phyloP scores from a whole-genome alignment of 352 stramenopile genomes.

The Globisporangium paroecandrum region DNA sequence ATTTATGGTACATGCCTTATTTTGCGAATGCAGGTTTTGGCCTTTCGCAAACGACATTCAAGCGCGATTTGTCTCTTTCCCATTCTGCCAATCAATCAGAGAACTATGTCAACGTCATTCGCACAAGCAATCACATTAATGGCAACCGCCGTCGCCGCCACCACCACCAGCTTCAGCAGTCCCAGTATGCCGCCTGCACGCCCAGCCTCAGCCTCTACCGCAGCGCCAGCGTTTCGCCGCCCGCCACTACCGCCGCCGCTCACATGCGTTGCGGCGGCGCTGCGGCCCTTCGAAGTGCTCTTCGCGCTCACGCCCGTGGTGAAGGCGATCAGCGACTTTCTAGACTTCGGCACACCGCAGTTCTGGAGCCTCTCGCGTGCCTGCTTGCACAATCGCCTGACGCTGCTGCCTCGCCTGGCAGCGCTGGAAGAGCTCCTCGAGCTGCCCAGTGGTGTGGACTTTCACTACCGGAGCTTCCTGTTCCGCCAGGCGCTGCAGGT shows the following conservation, averaged over 20 bases:
- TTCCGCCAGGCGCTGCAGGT: conserved; percentile 6
- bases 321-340: conserved; percentile 8
- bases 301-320: conserved; percentile 5
- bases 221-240: too few relatives aligned
- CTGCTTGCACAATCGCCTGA: neutral
- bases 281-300: neutral
- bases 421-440: neutral
- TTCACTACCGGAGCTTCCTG: conserved; percentile 9
- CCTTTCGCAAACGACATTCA: too few relatives aligned
- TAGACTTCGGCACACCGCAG: conserved; percentile 5
- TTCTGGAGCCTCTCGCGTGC: conserved; percentile 10
- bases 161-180: neutral
- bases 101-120: neutral
- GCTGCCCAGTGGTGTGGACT: neutral
- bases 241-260: conserved; percentile 6
- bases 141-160: neutral
- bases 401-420: neutral
- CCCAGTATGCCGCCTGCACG: neutral
- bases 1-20: too few relatives aligned
- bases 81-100: neutral
- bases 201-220: neutral
- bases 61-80: too few relatives aligned
- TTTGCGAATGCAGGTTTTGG: too few relatives aligned
- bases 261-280: conserved; percentile 1
- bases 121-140: neutral